Conservation (phyloP, 441 rosid species). For the Arabidopsis hybrid region DNA sequence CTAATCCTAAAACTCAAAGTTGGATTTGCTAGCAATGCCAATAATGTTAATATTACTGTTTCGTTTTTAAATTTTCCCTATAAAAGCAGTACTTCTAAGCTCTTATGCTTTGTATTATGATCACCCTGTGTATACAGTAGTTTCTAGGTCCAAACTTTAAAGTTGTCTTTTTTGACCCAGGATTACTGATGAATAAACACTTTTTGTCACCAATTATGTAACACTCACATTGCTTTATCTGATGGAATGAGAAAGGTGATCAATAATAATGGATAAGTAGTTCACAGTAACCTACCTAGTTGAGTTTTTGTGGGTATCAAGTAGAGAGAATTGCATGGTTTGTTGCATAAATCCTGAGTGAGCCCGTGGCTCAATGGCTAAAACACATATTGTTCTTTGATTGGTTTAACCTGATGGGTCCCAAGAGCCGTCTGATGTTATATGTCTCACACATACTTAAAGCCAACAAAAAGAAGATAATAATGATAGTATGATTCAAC, state of each 20-base stretch:
- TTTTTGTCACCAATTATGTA: slow-evolving; percentile 43
- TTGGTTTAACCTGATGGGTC: slow-evolving; percentile 37
- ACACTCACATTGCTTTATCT: slow-evolving; percentile 25
- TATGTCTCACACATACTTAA: slow-evolving; percentile 26
- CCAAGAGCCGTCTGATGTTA: slow-evolving; percentile 35
- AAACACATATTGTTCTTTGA: neutral
- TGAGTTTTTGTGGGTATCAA: slow-evolving; percentile 19
- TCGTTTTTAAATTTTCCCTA: neutral
- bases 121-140: slow-evolving; percentile 13
- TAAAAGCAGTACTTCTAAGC: slow-evolving; percentile 19
- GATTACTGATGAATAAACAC: slow-evolving; percentile 37
- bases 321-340: slow-evolving; percentile 34
- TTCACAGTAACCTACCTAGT: slow-evolving; percentile 40
- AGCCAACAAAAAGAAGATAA: slow-evolving; percentile 13
- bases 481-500: slow-evolving; percentile 19
- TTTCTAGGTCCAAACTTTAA: slow-evolving; percentile 26
- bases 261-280: slow-evolving; percentile 21
- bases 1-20: slow-evolving; percentile 21
- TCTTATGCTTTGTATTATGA: slow-evolving; percentile 29
- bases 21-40: slow-evolving; percentile 28
- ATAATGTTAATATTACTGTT: slow-evolving; percentile 19
- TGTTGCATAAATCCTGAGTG: slow-evolving; percentile 52
- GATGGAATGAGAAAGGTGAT: slow-evolving; percentile 5
- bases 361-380: slow-evolving; percentile 78
- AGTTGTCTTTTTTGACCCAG: slow-evolving; percentile 31